These are phyloP conservation scores for Mucor ambiguus DNA, from an alignment of 371 early-diverging fungal species.

Conservation along the genomic window DNA sequence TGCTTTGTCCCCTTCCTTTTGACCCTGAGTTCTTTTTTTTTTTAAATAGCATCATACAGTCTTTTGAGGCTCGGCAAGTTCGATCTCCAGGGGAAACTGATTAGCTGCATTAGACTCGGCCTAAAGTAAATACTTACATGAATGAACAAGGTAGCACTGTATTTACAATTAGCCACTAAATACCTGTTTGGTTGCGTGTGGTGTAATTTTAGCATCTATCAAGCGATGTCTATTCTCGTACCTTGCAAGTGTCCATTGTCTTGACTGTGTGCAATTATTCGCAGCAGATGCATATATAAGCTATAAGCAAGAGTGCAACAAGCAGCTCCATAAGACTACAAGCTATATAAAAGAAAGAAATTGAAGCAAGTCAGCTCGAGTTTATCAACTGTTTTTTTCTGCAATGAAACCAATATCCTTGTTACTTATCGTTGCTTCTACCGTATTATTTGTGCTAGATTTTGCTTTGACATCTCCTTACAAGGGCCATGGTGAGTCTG, in stretches of 20 bases:
- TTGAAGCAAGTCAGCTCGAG: not conserved
- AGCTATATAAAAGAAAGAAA: not conserved
- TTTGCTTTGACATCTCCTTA: conserved; percentile 1
- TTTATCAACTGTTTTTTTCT: not conserved
- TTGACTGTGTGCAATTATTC: not conserved
- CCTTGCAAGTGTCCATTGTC: not conserved
- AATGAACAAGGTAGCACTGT: not conserved
- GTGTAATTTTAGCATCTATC: not conserved
- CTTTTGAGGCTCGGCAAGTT: not conserved
- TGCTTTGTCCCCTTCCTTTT: not conserved
- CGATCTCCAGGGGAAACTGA: not conserved
- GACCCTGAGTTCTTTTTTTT: not conserved
- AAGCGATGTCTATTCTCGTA: not conserved
- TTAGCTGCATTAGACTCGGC: not conserved
- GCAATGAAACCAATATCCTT: conserved; percentile 8
- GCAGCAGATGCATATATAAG: not conserved
- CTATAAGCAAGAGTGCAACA: not conserved
- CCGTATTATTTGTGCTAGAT: conserved; percentile 5
- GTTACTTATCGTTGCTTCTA: conserved; percentile 2
- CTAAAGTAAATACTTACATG: not conserved
- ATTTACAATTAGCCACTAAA: not conserved
- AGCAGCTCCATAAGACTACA: not conserved
- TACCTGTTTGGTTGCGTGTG: not conserved
- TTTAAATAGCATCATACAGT: not conserved
- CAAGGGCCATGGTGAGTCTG: not conserved